Conservation (phyloP, 495 filamentous ascomycete species). For the Collariella sp. region DNA sequence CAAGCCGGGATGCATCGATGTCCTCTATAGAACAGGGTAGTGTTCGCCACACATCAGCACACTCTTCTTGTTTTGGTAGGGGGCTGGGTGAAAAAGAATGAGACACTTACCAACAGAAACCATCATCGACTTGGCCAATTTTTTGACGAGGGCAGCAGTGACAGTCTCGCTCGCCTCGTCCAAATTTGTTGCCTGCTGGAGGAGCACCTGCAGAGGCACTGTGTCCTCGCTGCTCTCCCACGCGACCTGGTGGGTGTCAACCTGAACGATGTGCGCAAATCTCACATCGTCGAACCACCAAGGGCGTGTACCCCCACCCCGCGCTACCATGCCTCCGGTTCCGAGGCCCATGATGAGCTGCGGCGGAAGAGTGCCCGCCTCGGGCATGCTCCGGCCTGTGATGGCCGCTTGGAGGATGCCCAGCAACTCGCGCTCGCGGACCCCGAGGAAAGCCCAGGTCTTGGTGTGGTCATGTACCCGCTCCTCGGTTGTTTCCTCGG, state of each 20-base stretch:
- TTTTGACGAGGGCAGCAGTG: conserved; percentile 20
- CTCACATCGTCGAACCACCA: conserved; percentile 30
- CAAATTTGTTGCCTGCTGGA: not conserved
- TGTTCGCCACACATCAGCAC: conserved; percentile 1
- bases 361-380: not conserved
- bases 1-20: conserved; percentile 20
- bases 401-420: not conserved
- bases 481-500: conserved; percentile 4
- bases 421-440: not conserved
- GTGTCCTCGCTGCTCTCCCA: not conserved
- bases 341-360: conserved; percentile 18
- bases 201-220: not conserved
- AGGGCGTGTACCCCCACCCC: conserved; percentile 19
- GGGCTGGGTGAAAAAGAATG: not conserved
- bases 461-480: not conserved
- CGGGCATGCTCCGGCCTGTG: not conserved
- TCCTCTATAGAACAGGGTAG: conserved; percentile 26
- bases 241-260: conserved; percentile 17
- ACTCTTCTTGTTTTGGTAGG: not conserved
- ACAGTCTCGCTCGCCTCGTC: conserved; percentile 16
- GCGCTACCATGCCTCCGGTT: conserved; percentile 21
- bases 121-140: conserved; percentile 13
- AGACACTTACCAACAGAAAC: not conserved
- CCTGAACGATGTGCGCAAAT: conserved; percentile 23
- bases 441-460: not conserved